Base-by-base conservation (phyloP, 768 basidiomycete species). In the Amanita pseudoporphyria region DNA sequence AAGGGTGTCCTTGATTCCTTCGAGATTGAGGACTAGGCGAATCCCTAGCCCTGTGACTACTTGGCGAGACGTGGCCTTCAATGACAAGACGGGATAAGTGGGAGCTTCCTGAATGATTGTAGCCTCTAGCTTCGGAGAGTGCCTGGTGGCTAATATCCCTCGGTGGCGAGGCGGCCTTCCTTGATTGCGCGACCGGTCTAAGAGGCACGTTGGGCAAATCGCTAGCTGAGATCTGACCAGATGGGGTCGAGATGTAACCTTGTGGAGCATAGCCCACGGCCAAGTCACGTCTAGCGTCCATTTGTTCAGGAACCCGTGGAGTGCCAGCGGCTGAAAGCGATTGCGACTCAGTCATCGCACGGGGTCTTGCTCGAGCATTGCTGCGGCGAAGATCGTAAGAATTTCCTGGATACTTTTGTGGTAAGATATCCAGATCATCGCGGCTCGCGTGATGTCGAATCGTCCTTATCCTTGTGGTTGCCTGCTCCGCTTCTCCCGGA, bases 391-490 rank as follows among this genome's bases (percentile, higher is more conserved):
- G 49, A 41, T 43, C 49, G 21, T 43, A 40, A 13, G 49, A 32
- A 9, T 32, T n/a, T 14, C 19, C 21, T 5, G 18, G 33, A 22
- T 21, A 7, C 10, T 21, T 47, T 16, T 14, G 45, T 3, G 32
- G 32, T 9, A 35, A 35, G 45, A 47, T 47, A 12, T 47, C 45
- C 35, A 47, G 14, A 35, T 47, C 45, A 26, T 47, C 45, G 5
- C 35, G 32, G n/a, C 45, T 47, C 6, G 19, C 24, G n/a, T 18
- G 35, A 26, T 47, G 45, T 37, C 45, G 45, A 24, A 47, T 37
- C 12, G 24, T 37, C 22, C 44, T n/a, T n/a, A n/a, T n/a, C n/a
- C n/a, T 45, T 45, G 44, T 19, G 59, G 49, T 62, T 13, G 21
- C 10, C n/a, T 2, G 33, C n/a, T 18, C 18, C 14, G 9, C 32